These are phyloP conservation scores for Cajanus cajan DNA, from an alignment of 306 rosid species.

Conservation along the genomic window DNA sequence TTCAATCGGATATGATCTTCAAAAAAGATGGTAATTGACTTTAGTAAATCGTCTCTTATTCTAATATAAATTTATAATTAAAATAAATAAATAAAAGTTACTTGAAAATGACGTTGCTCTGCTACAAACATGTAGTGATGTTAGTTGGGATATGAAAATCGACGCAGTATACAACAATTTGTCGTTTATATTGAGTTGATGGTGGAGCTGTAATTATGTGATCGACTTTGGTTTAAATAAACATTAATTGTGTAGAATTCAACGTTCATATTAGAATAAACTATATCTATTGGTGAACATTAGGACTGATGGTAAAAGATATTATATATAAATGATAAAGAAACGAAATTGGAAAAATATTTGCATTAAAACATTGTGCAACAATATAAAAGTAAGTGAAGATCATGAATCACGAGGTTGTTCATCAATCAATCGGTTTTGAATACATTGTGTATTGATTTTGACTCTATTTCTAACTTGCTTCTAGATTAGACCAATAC, in stretches of 20 bases:
- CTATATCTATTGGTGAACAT: conserved; percentile 8
- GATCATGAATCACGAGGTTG: neutral
- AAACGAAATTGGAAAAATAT: neutral
- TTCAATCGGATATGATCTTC: no score
- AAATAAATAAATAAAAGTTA: no score
- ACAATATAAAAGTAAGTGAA: neutral
- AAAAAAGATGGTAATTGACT: no score
- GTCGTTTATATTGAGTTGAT: neutral
- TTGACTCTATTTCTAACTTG: neutral
- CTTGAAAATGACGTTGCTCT: neutral
- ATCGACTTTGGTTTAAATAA: neutral
- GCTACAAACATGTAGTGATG: neutral
- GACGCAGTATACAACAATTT: neutral
- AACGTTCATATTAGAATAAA: neutral
- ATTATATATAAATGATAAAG: neutral
- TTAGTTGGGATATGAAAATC: neutral
- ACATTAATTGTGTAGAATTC: neutral
- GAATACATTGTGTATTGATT: neutral
- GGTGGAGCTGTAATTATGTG: conserved; percentile 9
- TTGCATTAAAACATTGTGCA: neutral
- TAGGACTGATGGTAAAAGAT: conserved; percentile 1
- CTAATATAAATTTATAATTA: no score
- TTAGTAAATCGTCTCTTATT: no score
- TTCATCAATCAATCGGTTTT: neutral
- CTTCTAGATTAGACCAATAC: neutral